Conservation (phyloP, 2,329 filamentous ascomycete genomes). For the Fusarium sp. region DNA sequence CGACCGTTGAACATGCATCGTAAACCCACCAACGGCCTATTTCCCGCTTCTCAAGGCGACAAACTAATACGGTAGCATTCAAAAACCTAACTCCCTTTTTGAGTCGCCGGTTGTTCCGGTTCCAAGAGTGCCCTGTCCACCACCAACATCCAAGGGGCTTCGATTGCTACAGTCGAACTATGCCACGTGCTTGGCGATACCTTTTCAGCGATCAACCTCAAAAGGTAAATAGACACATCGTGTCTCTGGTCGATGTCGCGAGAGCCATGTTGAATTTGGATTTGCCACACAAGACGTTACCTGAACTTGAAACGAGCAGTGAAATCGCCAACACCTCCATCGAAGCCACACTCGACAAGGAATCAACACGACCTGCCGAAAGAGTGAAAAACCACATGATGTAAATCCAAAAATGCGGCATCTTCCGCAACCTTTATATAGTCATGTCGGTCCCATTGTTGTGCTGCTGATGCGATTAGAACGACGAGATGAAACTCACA, state of each 20-base stretch:
- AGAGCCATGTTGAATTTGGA: slow-evolving; percentile 10
- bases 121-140: slow-evolving; percentile 30
- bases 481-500: slow-evolving; percentile 20
- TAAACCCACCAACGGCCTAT: not conserved
- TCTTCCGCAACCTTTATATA: slow-evolving; percentile 28
- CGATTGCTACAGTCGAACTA: slow-evolving; percentile 23
- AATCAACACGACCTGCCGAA: not conserved
- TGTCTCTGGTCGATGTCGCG: slow-evolving; percentile 36
- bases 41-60: too few relatives aligned
- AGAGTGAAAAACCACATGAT: not conserved
- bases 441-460: slow-evolving; percentile 36
- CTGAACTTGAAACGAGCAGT: not conserved
- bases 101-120: slow-evolving; percentile 8
- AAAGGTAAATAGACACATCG: slow-evolving; percentile 13
- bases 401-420: slow-evolving; percentile 12
- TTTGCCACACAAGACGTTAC: not conserved
- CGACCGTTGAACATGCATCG: not conserved
- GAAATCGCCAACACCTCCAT: not conserved
- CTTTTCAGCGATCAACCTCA: slow-evolving; percentile 23
- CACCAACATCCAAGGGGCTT: slow-evolving; percentile 23
- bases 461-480: slow-evolving; percentile 33
- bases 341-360: not conserved
- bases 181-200: slow-evolving; percentile 19
- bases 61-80: not conserved
- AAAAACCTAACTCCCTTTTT: not conserved